Evolutionary conservation across 2,329 filamentous ascomycete species (phyloP).

Genomic region (Exophiala bonariae): DNA sequence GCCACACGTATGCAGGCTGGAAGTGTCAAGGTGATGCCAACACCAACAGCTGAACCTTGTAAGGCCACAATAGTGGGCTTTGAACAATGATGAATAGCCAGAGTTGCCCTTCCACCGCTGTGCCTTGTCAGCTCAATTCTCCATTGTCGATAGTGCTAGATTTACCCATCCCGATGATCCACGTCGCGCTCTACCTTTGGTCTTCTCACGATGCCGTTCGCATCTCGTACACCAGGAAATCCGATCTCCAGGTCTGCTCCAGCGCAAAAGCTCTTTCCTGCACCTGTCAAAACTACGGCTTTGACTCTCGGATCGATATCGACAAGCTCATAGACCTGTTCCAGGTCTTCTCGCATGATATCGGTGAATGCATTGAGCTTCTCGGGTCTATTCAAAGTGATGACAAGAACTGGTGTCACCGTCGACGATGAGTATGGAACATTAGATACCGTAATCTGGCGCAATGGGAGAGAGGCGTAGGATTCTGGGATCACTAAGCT

Average conservation of each 20-base stretch:
- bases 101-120: constrained; percentile 53
- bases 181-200: constrained; percentile 26
- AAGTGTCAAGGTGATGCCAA: constrained; percentile 63
- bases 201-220: constrained; percentile 8
- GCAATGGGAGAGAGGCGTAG: constrained; percentile 34
- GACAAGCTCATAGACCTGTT: constrained; percentile 52
- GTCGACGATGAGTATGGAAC: constrained; percentile 47
- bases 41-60: constrained; percentile 60
- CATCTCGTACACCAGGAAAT: constrained; percentile 24
- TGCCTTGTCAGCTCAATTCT: constrained; percentile 7
- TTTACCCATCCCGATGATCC: constrained; percentile 29
- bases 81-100: constrained; percentile 57
- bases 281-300: constrained; percentile 56
- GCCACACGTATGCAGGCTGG: constrained; percentile 54
- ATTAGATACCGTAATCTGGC: constrained; percentile 39
- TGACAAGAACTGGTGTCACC: constrained; percentile 62
- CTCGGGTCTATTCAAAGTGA: constrained; percentile 64
- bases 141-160: not conserved
- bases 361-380: constrained; percentile 70
- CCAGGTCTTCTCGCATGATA: constrained; percentile 63
- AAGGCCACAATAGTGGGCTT: constrained; percentile 62
- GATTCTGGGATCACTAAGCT: constrained; percentile 31
- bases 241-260: constrained; percentile 58
- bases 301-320: constrained; percentile 57
- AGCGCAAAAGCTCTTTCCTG: constrained; percentile 57